Evolutionary conservation across 495 filamentous ascomycete species (phyloP), one percentile per base, ranked within the genome.

Genomic region (Neurospora hispaniola): DNA sequence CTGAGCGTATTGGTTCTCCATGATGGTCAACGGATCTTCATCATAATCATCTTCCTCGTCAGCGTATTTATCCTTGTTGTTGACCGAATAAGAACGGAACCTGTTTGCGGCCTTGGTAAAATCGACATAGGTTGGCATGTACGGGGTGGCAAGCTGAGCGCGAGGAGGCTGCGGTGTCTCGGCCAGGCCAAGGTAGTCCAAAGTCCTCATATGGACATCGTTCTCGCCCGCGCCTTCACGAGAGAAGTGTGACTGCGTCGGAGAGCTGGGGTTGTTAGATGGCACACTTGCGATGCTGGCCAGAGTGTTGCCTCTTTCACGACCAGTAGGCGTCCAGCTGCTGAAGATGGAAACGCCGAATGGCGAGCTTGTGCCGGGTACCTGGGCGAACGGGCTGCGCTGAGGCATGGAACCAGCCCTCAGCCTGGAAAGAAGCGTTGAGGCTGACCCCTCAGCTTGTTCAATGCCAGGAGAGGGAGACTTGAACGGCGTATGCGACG

Each of bases 41-140:
- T 91, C 91, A 70, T 90, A 92, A 72, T 93, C 90, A 48, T 94
- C 93, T 35, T 98, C 95, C 74, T 97, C 94, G 72, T 97, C 94
- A 0, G 92, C 96, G 78, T 98, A 98, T 82, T 96, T 97, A 80
- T 98, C 96, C 81, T 96, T 98, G 48, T 96, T 96, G 81, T 99
- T 98, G 69, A 99, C 96, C 27, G 96, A 99, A 80, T 97, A 98
- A 40, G 96, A 99, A 20, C 96, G 90, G 82, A 98, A 94, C 66
- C 96, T 88, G 81, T 92, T 98, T 71, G 91, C 87, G 73, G 89
- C 93, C 80, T 91, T 93, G 74, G 89, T 90, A 76, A 93, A 88
- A 70, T 88, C 86, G 69, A 89, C 89, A 77, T 96, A 83, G 73
- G 92, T 92, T 68, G 92, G 92, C n/a, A 97, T 83, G 75, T 94